These are phyloP conservation scores for Ajuga chamaepitys DNA, from an alignment of 257 asterid genomes.

Conservation along the genomic window DNA sequence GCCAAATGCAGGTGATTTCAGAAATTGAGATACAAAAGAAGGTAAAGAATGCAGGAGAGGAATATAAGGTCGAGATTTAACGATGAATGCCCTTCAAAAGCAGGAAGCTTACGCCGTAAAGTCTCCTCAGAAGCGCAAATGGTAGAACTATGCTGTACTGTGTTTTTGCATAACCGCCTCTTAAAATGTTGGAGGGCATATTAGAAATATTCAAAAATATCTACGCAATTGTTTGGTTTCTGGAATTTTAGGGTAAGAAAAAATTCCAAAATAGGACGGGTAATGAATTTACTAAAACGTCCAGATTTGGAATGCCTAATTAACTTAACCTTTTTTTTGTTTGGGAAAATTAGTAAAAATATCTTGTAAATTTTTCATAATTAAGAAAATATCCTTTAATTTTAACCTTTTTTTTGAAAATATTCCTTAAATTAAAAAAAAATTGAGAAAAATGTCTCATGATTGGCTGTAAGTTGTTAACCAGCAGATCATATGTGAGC, in stretches of 20 bases:
- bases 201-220: constrained; percentile 14
- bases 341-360: no score
- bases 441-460: no score
- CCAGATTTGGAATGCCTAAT: not conserved
- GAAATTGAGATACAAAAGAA: not conserved
- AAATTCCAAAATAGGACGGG: not conserved
- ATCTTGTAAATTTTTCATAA: no score
- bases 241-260: constrained; percentile 13
- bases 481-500: no score
- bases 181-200: constrained; percentile 10
- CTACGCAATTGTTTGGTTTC: constrained; percentile 6
- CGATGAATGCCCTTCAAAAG: not conserved
- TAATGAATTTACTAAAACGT: not conserved
- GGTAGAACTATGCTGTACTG: constrained; percentile 9
- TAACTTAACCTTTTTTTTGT: no score
- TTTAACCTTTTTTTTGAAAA: no score
- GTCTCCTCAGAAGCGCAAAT: constrained; percentile 17
- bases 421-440: no score
- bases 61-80: constrained; percentile 12
- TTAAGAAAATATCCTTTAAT: no score
- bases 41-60: not conserved
- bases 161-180: constrained; percentile 26
- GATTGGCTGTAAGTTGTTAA: no score
- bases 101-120: constrained; percentile 13
- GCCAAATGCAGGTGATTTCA: not conserved